Evolutionary conservation across 805 yeast species (phyloP).

Genomic region (Tanozyma kutaoensis): DNA sequence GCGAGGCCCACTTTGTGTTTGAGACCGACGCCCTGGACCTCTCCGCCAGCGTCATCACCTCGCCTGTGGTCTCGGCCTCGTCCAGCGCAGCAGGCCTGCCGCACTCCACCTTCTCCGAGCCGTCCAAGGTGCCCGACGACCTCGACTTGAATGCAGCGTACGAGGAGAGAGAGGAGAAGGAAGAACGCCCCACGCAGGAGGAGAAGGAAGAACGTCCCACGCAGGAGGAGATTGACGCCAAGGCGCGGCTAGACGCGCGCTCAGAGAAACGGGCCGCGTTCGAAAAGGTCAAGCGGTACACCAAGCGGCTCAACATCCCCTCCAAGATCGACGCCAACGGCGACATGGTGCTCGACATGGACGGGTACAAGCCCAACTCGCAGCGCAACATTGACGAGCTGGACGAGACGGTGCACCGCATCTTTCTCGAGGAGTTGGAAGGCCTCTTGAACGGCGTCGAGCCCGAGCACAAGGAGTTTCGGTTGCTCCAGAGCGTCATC

Average conservation of each 20-base stretch:
- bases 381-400: constrained; percentile 64
- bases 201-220: no score
- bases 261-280: constrained; percentile 28
- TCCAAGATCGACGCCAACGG: constrained; percentile 82
- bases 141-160: no score
- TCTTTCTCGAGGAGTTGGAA: constrained; percentile 61
- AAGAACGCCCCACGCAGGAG: no score
- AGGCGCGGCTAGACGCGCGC: no score
- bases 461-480: constrained; percentile 9
- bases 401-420: constrained; percentile 60
- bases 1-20: constrained; percentile 95
- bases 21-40: constrained; percentile 84
- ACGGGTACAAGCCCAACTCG: constrained; percentile 80
- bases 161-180: no score
- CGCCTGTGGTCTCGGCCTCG: constrained; percentile 66
- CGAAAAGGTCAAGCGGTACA: constrained; percentile 48
- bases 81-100: constrained; percentile 44
- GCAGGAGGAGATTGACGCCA: no score
- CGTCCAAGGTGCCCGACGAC: no score
- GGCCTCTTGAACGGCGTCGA: constrained; percentile 9
- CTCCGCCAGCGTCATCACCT: constrained; percentile 68
- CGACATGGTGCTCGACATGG: constrained; percentile 82
- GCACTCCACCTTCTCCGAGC: no score
- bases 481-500: constrained; percentile 23
- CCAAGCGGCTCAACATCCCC: constrained; percentile 71